Base-by-base conservation (phyloP, 768 basidiomycete genomes). In the Russula griseocarnosa region DNA sequence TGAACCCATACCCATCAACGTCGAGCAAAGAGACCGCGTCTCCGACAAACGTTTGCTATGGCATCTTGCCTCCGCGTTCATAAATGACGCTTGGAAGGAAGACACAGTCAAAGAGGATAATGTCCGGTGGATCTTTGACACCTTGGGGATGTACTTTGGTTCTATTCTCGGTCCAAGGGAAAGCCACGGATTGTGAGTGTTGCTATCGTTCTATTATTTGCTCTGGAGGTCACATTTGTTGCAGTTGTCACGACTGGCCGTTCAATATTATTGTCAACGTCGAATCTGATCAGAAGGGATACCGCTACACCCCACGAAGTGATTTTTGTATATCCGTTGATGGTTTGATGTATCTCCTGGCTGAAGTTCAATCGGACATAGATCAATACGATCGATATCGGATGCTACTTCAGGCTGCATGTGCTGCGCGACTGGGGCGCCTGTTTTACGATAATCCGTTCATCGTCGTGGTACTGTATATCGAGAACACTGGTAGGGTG, bases 301-400 rank as follows among this genome's bases (percentile, higher is more conserved):
- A 2, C 46, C 22, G 34, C 34, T 51, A 57, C 42, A 46, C 40
- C 42, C 55, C 55, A 56, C 42, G 55, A 56, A 56, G 55, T 28
- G 26, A 44, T 56, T 56, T 56, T 56, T 18, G 16, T n/a, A 2
- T 56, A 0, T 55, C 38, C 16, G 24, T 55, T 26, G 24, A 55
- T 55, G 0, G 26, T 9, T 55, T 55, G 38, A 13, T 32, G 42
- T n/a, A 20, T 22, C 40, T 56, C 32, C 1, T 44, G 20, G 55
- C 46, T 30, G 42, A 56, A 44, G 42, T 56, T 30, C 55, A 56
- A 11, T 56, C 42, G 10, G 55, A 30, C 0, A 1, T 1, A 9
- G 9, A 36, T 28, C 7, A 55, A 55, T 0, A 8, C 22, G 26
- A 55, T 14, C 55, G 26, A 55, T 30, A 51, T 30, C 28, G 50